Evolutionary conservation across 225 moss, liverwort and hornwort species (phyloP).

Genomic region (Lunularia cruciata): DNA sequence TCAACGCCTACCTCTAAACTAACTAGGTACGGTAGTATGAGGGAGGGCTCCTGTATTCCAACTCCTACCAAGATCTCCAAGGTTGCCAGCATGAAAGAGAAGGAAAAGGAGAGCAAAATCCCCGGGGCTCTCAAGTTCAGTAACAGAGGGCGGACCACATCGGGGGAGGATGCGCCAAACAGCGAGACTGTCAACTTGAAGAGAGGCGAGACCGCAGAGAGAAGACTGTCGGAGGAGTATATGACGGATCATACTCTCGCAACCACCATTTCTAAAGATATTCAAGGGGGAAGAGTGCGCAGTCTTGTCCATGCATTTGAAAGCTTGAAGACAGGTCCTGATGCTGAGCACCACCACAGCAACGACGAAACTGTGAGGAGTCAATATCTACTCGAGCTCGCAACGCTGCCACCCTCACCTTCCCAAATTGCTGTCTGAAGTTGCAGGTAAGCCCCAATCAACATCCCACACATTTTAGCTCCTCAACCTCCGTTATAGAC

Average conservation of each 20-base stretch:
- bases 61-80: background rate
- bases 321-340: constrained; percentile 34
- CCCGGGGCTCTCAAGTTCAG: constrained; percentile 8
- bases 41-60: constrained; percentile 14
- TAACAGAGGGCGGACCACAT: constrained; percentile 9
- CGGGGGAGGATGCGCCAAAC: background rate
- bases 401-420: constrained; percentile 7
- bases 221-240: constrained; percentile 45
- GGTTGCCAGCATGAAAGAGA: background rate
- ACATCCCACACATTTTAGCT: no score
- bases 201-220: constrained; percentile 36
- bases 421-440: constrained; percentile 5
- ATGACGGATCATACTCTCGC: constrained; percentile 44
- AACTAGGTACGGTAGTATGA: constrained; percentile 14
- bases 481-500: background rate
- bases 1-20: background rate
- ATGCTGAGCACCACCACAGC: constrained; percentile 23
- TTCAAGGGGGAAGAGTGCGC: constrained; percentile 42
- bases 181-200: constrained; percentile 35
- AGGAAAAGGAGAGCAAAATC: constrained; percentile 11
- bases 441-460: background rate
- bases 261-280: constrained; percentile 25
- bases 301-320: constrained; percentile 49
- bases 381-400: constrained; percentile 26
- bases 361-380: constrained; percentile 17